phyloP scores from a whole-genome alignment of 2,329 filamentous ascomycete genomes.

The Lachnum nothofagi region DNA sequence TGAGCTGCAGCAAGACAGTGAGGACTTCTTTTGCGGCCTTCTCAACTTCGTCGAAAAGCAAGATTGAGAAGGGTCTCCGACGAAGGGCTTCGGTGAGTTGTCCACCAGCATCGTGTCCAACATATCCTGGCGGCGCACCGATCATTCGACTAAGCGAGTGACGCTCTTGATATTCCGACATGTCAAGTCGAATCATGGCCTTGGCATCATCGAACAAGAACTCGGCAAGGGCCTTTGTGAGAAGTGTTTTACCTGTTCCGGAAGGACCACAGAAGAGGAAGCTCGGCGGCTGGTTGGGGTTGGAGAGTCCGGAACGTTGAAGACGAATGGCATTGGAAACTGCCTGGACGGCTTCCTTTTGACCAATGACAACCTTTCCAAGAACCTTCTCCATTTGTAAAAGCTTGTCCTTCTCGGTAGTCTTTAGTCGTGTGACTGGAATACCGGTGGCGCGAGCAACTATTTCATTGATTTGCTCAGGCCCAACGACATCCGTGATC shows the following conservation, averaged over 20 bases:
- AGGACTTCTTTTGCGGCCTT: slow-evolving; percentile 97
- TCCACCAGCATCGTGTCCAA: slow-evolving; percentile 91
- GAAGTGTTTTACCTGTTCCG: slow-evolving; percentile 93
- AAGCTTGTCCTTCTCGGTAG: slow-evolving; percentile 97
- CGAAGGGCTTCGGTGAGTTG: slow-evolving; percentile 93
- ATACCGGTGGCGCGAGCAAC: slow-evolving; percentile 98
- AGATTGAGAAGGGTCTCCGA: slow-evolving; percentile 92
- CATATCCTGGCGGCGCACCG: slow-evolving; percentile 91
- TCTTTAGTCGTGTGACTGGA: slow-evolving; percentile 87
- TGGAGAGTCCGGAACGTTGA: slow-evolving; percentile 87
- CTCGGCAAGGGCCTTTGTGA: slow-evolving; percentile 94
- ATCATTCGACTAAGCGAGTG: slow-evolving; percentile 97
- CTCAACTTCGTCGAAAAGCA: slow-evolving; percentile 96
- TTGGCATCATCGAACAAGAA: slow-evolving; percentile 97
- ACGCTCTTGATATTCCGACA: slow-evolving; percentile 98
- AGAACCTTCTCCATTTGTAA: slow-evolving; percentile 91
- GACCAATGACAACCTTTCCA: slow-evolving; percentile 79
- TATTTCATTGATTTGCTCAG: slow-evolving; percentile 98
- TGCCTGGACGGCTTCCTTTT: slow-evolving; percentile 85
- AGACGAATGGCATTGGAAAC: slow-evolving; percentile 95
- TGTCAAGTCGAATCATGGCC: slow-evolving; percentile 97
- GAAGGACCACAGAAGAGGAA: slow-evolving; percentile 99
- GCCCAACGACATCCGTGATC: slow-evolving; percentile 88
- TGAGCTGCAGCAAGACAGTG: slow-evolving; percentile 95
- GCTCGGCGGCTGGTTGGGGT: slow-evolving; percentile 93